Conservation (phyloP, 78 protist genomes). For the Cavenderia fasciculata region DNA sequence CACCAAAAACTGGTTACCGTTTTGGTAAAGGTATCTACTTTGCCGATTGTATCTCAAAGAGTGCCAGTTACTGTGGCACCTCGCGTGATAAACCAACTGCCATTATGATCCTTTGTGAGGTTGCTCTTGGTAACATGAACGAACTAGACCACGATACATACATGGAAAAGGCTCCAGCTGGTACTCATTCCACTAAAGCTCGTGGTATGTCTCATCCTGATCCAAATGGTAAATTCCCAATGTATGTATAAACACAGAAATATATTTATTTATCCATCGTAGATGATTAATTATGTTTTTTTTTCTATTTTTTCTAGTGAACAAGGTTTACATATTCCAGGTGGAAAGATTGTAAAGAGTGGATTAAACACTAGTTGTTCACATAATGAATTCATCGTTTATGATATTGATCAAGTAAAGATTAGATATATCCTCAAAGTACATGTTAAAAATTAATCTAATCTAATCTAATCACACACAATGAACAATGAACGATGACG, state of each 20-base stretch:
- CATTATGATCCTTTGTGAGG: constrained; percentile 74
- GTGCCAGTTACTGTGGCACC: constrained; percentile 54
- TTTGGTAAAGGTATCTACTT: constrained; percentile 97
- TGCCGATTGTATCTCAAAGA: constrained; percentile 77
- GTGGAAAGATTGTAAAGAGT: not conserved
- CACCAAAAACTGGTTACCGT: constrained; percentile 94
- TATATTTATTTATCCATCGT: too few relatives aligned
- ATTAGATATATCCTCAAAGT: constrained; percentile 45
- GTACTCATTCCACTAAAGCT: constrained; percentile 63
- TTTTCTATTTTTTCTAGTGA: too few relatives aligned
- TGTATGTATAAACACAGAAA: too few relatives aligned
- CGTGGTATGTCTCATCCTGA: constrained; percentile 68
- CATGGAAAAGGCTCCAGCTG: constrained; percentile 82
- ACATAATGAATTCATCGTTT: constrained; percentile 72
- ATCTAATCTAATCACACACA: too few relatives aligned
- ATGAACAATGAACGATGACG: too few relatives aligned
- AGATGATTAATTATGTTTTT: too few relatives aligned
- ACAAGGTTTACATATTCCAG: constrained; percentile 27
- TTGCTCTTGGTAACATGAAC: constrained; percentile 58
- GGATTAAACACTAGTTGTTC: constrained; percentile 46
- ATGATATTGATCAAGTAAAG: constrained; percentile 49
- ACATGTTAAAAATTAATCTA: not conserved
- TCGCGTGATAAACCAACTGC: constrained; percentile 18
- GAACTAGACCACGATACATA: constrained; percentile 49
- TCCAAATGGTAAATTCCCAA: constrained; percentile 17